phyloP scores from a whole-genome alignment of 495 filamentous ascomycete species.

The Xylaria longipes region DNA sequence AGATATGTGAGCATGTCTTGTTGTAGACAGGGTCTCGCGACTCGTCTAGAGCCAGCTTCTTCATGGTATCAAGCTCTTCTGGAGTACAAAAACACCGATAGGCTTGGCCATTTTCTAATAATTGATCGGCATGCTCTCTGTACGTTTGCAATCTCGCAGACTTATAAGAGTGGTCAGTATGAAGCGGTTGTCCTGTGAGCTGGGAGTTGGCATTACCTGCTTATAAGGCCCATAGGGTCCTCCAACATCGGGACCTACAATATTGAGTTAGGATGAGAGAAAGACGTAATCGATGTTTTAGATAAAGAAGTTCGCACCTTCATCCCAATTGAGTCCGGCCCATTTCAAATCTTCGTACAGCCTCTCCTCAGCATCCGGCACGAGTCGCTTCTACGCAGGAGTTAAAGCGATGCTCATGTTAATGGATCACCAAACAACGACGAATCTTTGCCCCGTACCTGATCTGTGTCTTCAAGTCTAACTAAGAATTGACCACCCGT shows the following conservation, averaged over 20 bases:
- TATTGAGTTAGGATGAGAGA: slow-evolving; percentile 29
- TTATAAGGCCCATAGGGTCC: slow-evolving; percentile 86
- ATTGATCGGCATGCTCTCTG: slow-evolving; percentile 68
- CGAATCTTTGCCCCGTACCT: slow-evolving; percentile 57
- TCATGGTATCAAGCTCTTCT: slow-evolving; percentile 69
- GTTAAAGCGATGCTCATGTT: slow-evolving; percentile 26
- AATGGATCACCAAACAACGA: neutral
- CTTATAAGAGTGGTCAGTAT: slow-evolving; percentile 50
- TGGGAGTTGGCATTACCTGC: slow-evolving; percentile 62
- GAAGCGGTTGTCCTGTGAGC: neutral
- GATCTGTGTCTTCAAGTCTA: slow-evolving; percentile 94
- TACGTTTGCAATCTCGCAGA: slow-evolving; percentile 84
- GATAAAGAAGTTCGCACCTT: slow-evolving; percentile 63
- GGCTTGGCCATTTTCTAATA: slow-evolving; percentile 73
- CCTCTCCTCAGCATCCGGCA: slow-evolving; percentile 76
- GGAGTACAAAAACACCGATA: slow-evolving; percentile 93
- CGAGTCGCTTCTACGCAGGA: slow-evolving; percentile 45
- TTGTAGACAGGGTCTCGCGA: slow-evolving; percentile 77
- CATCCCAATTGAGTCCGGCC: slow-evolving; percentile 93
- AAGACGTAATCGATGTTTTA: neutral
- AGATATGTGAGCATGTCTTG: slow-evolving; percentile 73
- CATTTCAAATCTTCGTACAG: slow-evolving; percentile 82
- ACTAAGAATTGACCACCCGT: slow-evolving; percentile 94
- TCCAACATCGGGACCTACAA: slow-evolving; percentile 74
- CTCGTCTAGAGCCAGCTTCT: slow-evolving; percentile 61